Percentiles rank a stretch among this genome's conserved stretches.
Conservation (phyloP, 495 filamentous ascomycete genomes). For the Elasticomyces elasticus region DNA sequence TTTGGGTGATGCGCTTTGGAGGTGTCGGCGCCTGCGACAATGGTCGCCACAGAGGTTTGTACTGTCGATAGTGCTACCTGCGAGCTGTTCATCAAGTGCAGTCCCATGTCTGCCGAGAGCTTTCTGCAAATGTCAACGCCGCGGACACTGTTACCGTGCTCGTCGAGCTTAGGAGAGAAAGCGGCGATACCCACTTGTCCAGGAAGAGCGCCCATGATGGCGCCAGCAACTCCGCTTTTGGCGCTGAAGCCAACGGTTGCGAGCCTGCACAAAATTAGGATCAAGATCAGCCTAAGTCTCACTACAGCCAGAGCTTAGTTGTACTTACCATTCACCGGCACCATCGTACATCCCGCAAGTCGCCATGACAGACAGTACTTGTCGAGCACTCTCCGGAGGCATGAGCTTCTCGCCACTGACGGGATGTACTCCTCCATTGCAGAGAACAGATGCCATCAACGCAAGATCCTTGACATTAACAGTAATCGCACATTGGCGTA, state of each 20-base stretch:
- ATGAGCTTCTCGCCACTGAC: neutral
- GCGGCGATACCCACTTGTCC: neutral
- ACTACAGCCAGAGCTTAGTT: no score
- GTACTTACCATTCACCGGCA: neutral
- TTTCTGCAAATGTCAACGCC: neutral
- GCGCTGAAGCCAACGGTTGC: neutral
- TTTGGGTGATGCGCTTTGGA: neutral
- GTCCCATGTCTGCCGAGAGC: neutral
- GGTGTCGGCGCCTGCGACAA: neutral
- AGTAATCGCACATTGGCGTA: neutral
- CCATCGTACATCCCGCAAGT: constrained; percentile 1
- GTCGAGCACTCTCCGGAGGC: neutral
- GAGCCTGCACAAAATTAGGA: no score
- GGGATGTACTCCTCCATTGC: neutral
- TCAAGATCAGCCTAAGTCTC: no score
- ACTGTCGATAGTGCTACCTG: neutral
- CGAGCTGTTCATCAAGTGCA: constrained; percentile 2
- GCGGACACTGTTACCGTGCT: neutral
- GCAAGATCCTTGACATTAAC: neutral
- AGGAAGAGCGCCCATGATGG: neutral
- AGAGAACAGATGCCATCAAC: neutral
- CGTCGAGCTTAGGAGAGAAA: neutral
- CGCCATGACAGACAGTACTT: neutral
- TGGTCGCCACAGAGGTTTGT: neutral
- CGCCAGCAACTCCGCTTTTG: neutral